Evolutionary conservation across 1,284 basidiomycete species (phyloP).

Genomic region (Tilletiopsis washingtonensis): DNA sequence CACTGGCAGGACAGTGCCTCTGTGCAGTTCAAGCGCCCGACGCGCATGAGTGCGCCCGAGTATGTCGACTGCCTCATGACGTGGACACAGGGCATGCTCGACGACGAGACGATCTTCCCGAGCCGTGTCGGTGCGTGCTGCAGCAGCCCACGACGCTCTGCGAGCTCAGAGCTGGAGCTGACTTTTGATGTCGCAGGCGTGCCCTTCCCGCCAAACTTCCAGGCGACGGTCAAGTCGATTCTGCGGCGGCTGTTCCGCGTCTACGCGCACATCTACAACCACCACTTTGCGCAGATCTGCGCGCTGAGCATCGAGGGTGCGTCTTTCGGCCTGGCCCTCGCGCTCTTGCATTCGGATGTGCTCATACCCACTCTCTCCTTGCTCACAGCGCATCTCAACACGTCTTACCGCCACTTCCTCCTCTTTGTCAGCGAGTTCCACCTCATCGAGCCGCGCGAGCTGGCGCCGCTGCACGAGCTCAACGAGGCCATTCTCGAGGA

Average conservation of each 20-base stretch:
- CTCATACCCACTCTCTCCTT: too few relatives aligned
- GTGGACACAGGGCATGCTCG: conserved; percentile 88
- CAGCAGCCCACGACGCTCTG: too few relatives aligned
- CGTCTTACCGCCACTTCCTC: conserved; percentile 96
- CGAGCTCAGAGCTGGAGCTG: neutral
- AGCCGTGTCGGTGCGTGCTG: conserved; percentile 70
- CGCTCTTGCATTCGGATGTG: neutral
- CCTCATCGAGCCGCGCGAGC: conserved; percentile 92
- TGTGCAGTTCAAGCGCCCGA: conserved; percentile 37
- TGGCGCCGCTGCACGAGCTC: conserved; percentile 89
- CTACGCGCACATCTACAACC: conserved; percentile 98
- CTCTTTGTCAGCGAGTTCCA: conserved; percentile 96
- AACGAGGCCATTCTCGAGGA: conserved; percentile 78
- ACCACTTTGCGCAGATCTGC: conserved; percentile 98
- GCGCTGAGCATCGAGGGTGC: conserved; percentile 93
- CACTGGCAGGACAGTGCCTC: conserved; percentile 77
- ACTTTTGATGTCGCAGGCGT: conserved; percentile 60
- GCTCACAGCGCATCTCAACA: conserved; percentile 77
- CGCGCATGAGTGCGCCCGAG: conserved; percentile 53
- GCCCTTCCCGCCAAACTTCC: conserved; percentile 84
- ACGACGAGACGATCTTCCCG: conserved; percentile 88
- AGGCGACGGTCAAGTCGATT: conserved; percentile 83
- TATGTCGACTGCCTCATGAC: conserved; percentile 99
- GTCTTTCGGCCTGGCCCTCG: conserved; percentile 12
- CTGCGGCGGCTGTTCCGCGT: conserved; percentile 87